Conservation (phyloP, 2,329 filamentous ascomycete species). For the Penicillium sp. region DNA sequence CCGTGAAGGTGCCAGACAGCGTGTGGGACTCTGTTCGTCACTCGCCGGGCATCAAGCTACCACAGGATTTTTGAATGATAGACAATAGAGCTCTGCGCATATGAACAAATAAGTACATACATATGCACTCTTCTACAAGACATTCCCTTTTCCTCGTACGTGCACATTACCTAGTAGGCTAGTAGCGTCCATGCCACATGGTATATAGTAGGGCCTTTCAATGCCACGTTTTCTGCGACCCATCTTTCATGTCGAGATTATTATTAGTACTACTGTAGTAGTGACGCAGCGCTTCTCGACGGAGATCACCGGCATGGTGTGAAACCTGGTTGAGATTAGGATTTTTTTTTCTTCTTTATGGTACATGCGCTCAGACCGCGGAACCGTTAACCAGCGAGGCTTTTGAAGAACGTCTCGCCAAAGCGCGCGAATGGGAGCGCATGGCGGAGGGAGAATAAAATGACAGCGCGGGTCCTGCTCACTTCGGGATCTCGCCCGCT, state of each 20-base stretch:
- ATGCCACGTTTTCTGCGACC: neutral
- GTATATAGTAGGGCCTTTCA: neutral
- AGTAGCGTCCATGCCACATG: too few relatives aligned
- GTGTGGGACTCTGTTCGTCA: constrained; percentile 46
- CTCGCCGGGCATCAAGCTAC: constrained; percentile 34
- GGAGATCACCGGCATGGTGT: neutral
- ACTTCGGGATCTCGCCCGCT: neutral
- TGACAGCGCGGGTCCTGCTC: neutral
- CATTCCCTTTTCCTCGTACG: too few relatives aligned
- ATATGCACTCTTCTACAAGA: too few relatives aligned
- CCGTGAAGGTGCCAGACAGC: constrained; percentile 42
- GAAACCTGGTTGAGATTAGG: neutral
- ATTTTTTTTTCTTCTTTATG: neutral
- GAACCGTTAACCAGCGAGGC: neutral
- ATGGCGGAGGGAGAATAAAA: neutral
- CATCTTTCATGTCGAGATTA: neutral
- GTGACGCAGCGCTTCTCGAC: too few relatives aligned
- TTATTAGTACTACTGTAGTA: too few relatives aligned
- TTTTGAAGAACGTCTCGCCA: neutral
- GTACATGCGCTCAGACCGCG: neutral
- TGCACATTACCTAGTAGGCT: too few relatives aligned
- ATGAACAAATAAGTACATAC: neutral
- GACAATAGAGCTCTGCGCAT: neutral
- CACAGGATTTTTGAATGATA: neutral
- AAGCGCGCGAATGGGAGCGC: neutral